Percentiles rank a stretch among this genome's conserved stretches.
Conservation (phyloP, 108 stramenopile species). For the Fistulifera pelliculosa region DNA sequence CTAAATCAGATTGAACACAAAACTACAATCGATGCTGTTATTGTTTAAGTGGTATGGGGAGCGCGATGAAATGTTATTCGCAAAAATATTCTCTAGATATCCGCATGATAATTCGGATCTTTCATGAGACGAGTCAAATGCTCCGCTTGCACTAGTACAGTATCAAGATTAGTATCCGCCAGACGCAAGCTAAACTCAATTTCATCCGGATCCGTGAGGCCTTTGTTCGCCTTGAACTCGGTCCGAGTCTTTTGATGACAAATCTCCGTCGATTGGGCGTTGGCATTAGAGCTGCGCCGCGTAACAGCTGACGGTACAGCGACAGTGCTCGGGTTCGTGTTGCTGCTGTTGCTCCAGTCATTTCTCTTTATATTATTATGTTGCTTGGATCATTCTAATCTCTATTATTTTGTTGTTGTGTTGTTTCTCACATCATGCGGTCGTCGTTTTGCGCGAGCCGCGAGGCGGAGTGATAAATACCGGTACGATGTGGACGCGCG, state of each 20-base stretch:
- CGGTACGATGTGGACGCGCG: too few species aligned
- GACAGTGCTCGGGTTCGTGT: constrained; percentile 55
- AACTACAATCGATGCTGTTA: neutral
- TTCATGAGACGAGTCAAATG: constrained; percentile 66
- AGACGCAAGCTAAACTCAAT: constrained; percentile 64
- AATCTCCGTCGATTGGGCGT: constrained; percentile 83
- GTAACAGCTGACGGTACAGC: constrained; percentile 69
- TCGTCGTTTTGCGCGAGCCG: too few species aligned
- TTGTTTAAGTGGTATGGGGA: neutral
- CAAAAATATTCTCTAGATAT: constrained; percentile 20
- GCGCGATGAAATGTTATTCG: neutral
- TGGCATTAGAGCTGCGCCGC: constrained; percentile 72
- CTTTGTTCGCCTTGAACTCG: constrained; percentile 53
- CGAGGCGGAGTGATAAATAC: too few species aligned
- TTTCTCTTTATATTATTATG: too few species aligned
- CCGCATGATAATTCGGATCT: constrained; percentile 45
- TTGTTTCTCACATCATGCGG: too few species aligned
- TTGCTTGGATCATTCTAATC: too few species aligned
- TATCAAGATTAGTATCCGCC: constrained; percentile 82
- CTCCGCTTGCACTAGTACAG: constrained; percentile 78
- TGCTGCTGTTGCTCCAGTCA: constrained; percentile 21
- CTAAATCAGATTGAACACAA: neutral
- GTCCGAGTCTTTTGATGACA: constrained; percentile 52
- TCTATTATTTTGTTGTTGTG: too few species aligned
- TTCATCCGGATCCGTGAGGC: constrained; percentile 51